phyloP scores from a whole-genome alignment of 306 rosid genomes.

The Amphicarpaea edgeworthii region DNA sequence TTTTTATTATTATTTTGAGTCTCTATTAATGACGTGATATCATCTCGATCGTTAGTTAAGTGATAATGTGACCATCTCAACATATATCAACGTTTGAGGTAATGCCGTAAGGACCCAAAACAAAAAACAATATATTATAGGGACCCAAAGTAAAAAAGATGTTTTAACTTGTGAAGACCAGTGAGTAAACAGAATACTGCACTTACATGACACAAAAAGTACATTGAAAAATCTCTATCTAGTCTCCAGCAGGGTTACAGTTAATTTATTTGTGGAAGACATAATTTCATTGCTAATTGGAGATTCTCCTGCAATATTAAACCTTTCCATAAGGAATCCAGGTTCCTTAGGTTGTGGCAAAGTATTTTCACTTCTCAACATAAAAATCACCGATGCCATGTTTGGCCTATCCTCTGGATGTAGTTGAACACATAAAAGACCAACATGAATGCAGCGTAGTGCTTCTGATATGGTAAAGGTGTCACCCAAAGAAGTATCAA shows the following conservation, averaged over 20 bases:
- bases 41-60: no score
- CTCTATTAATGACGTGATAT: no score
- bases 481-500: constrained; percentile 36
- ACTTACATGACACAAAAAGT: not conserved
- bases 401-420: constrained; percentile 60
- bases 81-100: no score
- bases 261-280: constrained; percentile 42
- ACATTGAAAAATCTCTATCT: constrained; percentile 38
- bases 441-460: constrained; percentile 57
- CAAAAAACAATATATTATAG: no score
- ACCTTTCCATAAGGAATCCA: constrained; percentile 41
- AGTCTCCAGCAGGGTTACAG: constrained; percentile 34
- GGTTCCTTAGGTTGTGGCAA: constrained; percentile 62
- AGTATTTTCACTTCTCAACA: constrained; percentile 53
- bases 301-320: not conserved
- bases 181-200: not conserved
- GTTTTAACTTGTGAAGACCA: no score
- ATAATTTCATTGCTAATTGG: constrained; percentile 14
- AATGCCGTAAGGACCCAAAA: no score
- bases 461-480: constrained; percentile 4
- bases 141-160: no score
- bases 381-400: constrained; percentile 57
- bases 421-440: constrained; percentile 62
- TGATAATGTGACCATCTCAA: no score
- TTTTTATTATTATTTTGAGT: no score